Evolutionary conservation across 306 rosid genomes (phyloP).

Genomic region (Citrullus amarus): DNA sequence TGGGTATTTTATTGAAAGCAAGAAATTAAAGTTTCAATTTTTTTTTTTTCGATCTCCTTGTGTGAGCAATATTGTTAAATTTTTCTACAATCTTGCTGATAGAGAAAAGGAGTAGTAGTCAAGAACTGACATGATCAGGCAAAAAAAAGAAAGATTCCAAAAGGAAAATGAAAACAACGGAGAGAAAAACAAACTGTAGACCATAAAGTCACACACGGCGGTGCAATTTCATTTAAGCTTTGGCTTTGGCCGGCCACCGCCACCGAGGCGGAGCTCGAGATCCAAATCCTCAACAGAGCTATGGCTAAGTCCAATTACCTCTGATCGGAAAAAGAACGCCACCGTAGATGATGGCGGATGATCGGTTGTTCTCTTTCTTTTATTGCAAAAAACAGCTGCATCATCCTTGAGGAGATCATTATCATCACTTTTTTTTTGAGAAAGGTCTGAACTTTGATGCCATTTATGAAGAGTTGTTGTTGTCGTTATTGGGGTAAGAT

Average conservation of each 20-base stretch:
- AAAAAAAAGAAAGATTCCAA: not conserved
- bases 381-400: slow-evolving; percentile 20
- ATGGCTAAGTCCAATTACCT: slow-evolving; percentile 19
- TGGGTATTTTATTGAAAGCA: not conserved
- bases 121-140: not conserved
- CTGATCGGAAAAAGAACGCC: slow-evolving; percentile 29
- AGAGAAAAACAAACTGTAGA: not conserved
- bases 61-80: not conserved
- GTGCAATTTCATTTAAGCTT: slow-evolving; percentile 11
- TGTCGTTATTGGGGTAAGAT: not conserved
- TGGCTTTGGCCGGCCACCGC: slow-evolving; percentile 22
- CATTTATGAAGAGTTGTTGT: not conserved
- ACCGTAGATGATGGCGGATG: slow-evolving; percentile 22
- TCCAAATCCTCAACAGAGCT: slow-evolving; percentile 37
- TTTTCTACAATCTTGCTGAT: not conserved
- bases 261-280: slow-evolving; percentile 46
- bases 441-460: not conserved
- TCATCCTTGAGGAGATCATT: slow-evolving; percentile 1
- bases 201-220: not conserved
- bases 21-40: not conserved
- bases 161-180: not conserved
- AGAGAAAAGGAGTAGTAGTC: not conserved
- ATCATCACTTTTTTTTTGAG: not conserved
- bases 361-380: slow-evolving; percentile 46
- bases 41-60: not conserved